Percentiles rank a stretch among this genome's conserved stretches.
Evolutionary conservation across 345 rosid genomes (phyloP).

Genomic region (Lepidium sativum): DNA sequence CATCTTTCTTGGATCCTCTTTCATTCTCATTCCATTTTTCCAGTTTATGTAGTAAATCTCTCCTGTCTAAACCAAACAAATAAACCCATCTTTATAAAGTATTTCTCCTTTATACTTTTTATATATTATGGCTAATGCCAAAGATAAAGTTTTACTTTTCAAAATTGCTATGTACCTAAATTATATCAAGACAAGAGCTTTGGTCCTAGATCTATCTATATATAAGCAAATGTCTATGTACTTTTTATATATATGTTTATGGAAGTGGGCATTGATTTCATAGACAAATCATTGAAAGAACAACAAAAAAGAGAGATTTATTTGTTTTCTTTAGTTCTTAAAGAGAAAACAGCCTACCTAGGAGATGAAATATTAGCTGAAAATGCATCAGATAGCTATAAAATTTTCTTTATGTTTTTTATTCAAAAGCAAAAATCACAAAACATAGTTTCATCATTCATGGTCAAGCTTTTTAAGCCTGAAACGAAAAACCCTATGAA

Average conservation of each 20-base stretch:
- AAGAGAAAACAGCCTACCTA: background rate
- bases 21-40: constrained; percentile 81
- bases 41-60: constrained; percentile 90
- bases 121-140: background rate
- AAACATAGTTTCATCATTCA: background rate
- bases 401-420: background rate
- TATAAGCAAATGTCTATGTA: constrained; percentile 22
- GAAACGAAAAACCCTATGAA: constrained; percentile 12
- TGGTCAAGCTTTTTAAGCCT: background rate
- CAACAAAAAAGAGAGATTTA: background rate
- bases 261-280: constrained; percentile 5
- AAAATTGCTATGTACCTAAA: background rate
- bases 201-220: constrained; percentile 26
- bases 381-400: background rate
- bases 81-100: background rate
- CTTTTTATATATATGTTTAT: constrained; percentile 2
- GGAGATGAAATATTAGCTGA: background rate
- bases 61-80: constrained; percentile 48
- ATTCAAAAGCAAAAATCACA: background rate
- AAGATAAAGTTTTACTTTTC: constrained; percentile 2
- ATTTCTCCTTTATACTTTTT: too few species aligned
- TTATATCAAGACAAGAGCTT: background rate
- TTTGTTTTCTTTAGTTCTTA: background rate
- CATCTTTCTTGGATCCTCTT: constrained; percentile 63
- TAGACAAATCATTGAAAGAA: constrained; percentile 5